Conservation (phyloP, 805 yeast species). For the Saccharomycopsis lassenensis region DNA sequence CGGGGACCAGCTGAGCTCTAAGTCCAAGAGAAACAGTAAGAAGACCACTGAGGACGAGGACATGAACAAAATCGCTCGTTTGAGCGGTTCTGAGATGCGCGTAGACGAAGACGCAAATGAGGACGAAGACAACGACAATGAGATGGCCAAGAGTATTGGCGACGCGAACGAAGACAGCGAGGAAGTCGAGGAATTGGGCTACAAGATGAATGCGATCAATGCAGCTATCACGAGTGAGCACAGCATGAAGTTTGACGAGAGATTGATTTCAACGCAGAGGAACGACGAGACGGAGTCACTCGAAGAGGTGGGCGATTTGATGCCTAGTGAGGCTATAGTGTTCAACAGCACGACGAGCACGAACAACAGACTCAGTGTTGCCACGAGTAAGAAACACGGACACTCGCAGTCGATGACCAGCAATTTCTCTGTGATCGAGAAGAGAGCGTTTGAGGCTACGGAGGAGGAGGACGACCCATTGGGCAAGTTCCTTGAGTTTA, state of each 20-base stretch:
- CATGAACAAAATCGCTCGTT: no score
- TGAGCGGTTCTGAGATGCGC: no score
- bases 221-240: background rate
- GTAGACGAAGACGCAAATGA: background rate
- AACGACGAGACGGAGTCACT: background rate
- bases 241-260: background rate
- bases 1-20: background rate
- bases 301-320: constrained; percentile 1
- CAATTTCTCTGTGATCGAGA: constrained; percentile 9
- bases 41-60: background rate
- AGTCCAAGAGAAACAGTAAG: no score
- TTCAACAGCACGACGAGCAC: background rate
- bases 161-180: background rate
- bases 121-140: background rate
- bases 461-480: background rate
- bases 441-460: constrained; percentile 1
- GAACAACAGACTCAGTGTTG: constrained; percentile 5
- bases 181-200: background rate
- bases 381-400: constrained; percentile 8
- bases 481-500: no score
- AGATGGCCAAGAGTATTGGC: background rate
- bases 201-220: background rate
- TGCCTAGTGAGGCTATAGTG: constrained; percentile 1
- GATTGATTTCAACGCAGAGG: background rate
- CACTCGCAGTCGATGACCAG: constrained; percentile 15